Percentiles rank a stretch among this genome's conserved stretches.
phyloP scores from a whole-genome alignment of 768 basidiomycete genomes.

The Panaeolus papilionaceus region DNA sequence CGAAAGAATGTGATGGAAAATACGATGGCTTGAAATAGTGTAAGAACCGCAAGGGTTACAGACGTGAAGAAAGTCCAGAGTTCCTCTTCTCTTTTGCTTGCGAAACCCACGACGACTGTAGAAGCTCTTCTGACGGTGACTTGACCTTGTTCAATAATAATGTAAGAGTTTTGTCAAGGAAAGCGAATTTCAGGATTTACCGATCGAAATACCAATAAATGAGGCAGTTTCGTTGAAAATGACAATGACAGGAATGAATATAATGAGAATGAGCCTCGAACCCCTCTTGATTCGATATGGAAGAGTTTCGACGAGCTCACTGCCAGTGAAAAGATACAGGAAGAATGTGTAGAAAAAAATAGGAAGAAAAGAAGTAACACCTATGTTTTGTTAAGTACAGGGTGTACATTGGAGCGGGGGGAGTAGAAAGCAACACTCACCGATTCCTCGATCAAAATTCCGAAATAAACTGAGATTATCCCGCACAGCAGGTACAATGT shows the following conservation, averaged over 20 bases:
- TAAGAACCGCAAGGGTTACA: constrained; percentile 64
- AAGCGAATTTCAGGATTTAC: constrained; percentile 40
- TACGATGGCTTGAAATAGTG: constrained; percentile 60
- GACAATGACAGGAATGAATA: constrained; percentile 62
- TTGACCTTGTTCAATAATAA: not conserved
- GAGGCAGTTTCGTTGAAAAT: constrained; percentile 66
- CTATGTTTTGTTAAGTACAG: constrained; percentile 38
- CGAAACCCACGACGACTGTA: constrained; percentile 50
- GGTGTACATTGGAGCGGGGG: constrained; percentile 3
- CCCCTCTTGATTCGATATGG: constrained; percentile 55
- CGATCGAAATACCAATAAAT: constrained; percentile 61
- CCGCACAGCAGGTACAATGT: constrained; percentile 58
- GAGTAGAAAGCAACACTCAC: constrained; percentile 43
- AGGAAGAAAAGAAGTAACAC: constrained; percentile 65
- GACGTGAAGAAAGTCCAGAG: constrained; percentile 65
- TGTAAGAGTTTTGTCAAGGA: not conserved
- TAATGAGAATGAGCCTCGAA: constrained; percentile 49
- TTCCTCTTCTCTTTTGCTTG: constrained; percentile 36
- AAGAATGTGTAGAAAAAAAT: constrained; percentile 68
- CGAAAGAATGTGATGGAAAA: constrained; percentile 68
- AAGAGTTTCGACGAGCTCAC: constrained; percentile 56
- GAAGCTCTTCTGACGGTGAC: not conserved
- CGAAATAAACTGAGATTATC: constrained; percentile 52
- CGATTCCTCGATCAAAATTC: constrained; percentile 62
- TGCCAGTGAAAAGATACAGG: constrained; percentile 61